Base-by-base conservation (phyloP, 108 stramenopile genomes). In the Pinguiococcus pyrenoidosus region DNA sequence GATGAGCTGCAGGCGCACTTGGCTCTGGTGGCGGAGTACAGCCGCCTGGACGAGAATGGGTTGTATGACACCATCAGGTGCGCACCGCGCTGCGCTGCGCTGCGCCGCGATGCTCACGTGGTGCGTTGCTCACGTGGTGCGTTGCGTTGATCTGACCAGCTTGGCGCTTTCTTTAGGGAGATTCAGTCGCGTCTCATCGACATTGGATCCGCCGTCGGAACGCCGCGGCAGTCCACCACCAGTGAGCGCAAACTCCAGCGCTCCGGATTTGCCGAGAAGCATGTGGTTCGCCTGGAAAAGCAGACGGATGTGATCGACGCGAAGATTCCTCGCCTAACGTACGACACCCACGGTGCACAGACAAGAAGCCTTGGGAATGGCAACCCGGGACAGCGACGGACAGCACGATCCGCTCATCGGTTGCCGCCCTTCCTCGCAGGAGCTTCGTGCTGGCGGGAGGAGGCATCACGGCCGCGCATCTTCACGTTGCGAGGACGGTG, bases 301-400 rank as follows among this genome's bases (percentile, higher is more conserved):
- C 8, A 17, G 35, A 57, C 49, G 9, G 56, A 57, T 20, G 37
- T 27, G n/a, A 57, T 57, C 46, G 56, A 57, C 37, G 32, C 44
- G 3, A 22, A 33, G 25, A 16, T 57, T 12, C 46, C 46, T 1
- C 46, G 46, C 3, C 47, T 57, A 6, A 18, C 14, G 22, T 49
- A 34, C 32, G 4, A 42, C 40, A 24, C 9, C 20, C 40, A 5
- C 20, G 4, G 7, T 7, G 7, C 5, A 5, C 40, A 42, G 10
- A 42, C 23, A 24, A 42, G 7, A 5, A 5, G 5, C 23, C 23
- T 24, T 4, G 7, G 40, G n/a, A n/a, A n/a, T n/a, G n/a, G n/a
- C n/a, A n/a, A n/a, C n/a, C n/a, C n/a, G n/a, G n/a, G n/a, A n/a
- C n/a, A n/a, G n/a, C n/a, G n/a, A n/a, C n/a, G n/a, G n/a, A n/a